Conservation (phyloP, 768 basidiomycete species). For the Ephemerocybe angulata region DNA sequence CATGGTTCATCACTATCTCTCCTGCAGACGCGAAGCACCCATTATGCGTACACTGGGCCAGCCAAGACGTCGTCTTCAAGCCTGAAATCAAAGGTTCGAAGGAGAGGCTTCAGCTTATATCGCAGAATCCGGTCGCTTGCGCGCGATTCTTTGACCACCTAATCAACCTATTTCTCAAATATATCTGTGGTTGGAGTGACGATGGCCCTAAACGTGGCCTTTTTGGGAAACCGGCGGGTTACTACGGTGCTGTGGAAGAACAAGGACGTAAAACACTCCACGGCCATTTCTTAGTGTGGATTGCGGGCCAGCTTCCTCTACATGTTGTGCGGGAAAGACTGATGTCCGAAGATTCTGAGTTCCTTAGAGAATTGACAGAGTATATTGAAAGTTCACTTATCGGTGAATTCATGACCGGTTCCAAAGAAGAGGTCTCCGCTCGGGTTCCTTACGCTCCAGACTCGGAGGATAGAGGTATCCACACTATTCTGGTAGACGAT, state of each 20-base stretch:
- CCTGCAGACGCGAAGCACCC: not conserved
- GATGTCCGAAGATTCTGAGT: not conserved
- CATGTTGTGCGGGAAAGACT: not conserved
- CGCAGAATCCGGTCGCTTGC: constrained; percentile 27
- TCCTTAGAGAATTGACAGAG: not conserved
- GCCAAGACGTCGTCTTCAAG: not conserved
- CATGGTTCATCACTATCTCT: constrained; percentile 1
- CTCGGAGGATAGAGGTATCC: not conserved
- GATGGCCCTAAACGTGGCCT: constrained; percentile 13
- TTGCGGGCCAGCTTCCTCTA: not conserved
- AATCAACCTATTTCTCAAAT: constrained; percentile 21
- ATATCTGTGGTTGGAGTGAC: constrained; percentile 18
- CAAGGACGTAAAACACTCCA: constrained; percentile 32
- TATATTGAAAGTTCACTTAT: not conserved
- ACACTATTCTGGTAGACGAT: not conserved
- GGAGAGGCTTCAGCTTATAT: not conserved
- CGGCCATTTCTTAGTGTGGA: constrained; percentile 29
- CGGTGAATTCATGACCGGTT: not conserved
- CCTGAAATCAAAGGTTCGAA: not conserved
- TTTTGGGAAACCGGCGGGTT: constrained; percentile 24
- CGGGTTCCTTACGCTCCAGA: not conserved
- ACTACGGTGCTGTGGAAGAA: constrained; percentile 27
- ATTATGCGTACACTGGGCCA: not conserved
- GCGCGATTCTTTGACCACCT: constrained; percentile 32
- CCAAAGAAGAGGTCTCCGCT: not conserved